Evolutionary conservation across 202 grass and related monocot species (phyloP).

Genomic region (Bolboschoenoplectus hybrid): DNA sequence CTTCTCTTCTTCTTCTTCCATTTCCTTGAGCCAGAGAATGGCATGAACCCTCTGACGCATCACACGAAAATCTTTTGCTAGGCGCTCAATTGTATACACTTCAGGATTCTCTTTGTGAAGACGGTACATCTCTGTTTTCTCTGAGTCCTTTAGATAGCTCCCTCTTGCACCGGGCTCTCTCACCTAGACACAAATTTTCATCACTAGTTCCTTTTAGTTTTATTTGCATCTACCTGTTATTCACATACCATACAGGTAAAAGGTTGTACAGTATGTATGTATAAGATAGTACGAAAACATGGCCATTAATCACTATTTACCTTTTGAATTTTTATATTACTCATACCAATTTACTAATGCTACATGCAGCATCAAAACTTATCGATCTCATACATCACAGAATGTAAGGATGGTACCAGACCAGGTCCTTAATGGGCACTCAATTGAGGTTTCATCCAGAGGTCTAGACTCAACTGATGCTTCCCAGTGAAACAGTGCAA

Average conservation of each 20-base stretch:
- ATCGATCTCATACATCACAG: neutral
- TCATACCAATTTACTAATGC: neutral
- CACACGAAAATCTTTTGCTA: conserved; percentile 86
- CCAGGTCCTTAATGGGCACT: neutral
- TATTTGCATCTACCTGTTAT: neutral
- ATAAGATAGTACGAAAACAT: neutral
- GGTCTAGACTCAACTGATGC: neutral
- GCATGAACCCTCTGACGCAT: conserved; percentile 98
- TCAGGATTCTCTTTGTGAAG: conserved; percentile 87
- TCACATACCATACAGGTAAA: neutral
- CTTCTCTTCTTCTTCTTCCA: conserved; percentile 95
- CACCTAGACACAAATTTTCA: conserved; percentile 38
- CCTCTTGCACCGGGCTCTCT: conserved; percentile 70
- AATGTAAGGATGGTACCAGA: neutral
- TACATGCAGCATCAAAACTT: neutral
- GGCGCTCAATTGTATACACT: conserved; percentile 79
- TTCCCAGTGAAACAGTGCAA: neutral
- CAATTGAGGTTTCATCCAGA: neutral
- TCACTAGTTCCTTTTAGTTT: conserved; percentile 15
- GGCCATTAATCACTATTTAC: neutral
- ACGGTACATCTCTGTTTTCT: conserved; percentile 92
- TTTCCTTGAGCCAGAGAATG: conserved; percentile 91
- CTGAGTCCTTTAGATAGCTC: conserved; percentile 83
- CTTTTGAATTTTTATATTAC: neutral
- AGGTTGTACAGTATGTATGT: neutral